Conservation (phyloP, 1,284 basidiomycete genomes). For the Termitomyces sp. region DNA sequence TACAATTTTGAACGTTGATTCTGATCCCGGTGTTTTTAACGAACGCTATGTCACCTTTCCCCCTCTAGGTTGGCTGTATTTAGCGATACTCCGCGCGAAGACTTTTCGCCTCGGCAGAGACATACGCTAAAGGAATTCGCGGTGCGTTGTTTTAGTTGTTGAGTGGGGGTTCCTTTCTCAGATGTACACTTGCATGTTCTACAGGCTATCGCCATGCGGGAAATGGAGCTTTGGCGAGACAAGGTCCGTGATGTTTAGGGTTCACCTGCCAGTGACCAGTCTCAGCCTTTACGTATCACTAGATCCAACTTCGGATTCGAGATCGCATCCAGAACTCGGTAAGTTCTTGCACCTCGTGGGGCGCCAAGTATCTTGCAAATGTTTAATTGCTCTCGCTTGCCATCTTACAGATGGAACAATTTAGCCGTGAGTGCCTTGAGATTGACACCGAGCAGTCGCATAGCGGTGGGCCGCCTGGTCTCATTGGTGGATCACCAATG, state of each 20-base stretch:
- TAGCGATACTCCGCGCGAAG: slow-evolving; percentile 78
- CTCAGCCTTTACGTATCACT: not conserved
- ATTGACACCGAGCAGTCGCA: slow-evolving; percentile 64
- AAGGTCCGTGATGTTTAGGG: slow-evolving; percentile 48
- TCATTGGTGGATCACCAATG: slow-evolving; percentile 57
- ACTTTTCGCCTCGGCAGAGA: slow-evolving; percentile 85
- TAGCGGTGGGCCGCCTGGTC: slow-evolving; percentile 25
- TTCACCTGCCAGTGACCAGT: not conserved
- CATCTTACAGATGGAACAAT: slow-evolving; percentile 77
- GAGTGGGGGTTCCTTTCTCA: not conserved
- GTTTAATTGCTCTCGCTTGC: not conserved
- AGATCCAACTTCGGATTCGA: slow-evolving; percentile 87
- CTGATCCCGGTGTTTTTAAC: not conserved
- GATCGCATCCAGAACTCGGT: slow-evolving; percentile 89
- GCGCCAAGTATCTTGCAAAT: not conserved
- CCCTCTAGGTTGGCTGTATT: slow-evolving; percentile 69
- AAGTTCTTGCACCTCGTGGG: slow-evolving; percentile 21
- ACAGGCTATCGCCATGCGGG: slow-evolving; percentile 84
- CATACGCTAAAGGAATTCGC: slow-evolving; percentile 95
- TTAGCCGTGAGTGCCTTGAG: slow-evolving; percentile 91
- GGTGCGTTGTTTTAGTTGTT: slow-evolving; percentile 23
- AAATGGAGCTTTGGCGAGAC: slow-evolving; percentile 93
- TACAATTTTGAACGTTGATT: slow-evolving; percentile 10
- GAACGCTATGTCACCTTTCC: not conserved
- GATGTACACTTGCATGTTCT: not conserved